A percentile compares a stretch with the other conserved stretches of the same genome.
Evolutionary conservation across 2,329 filamentous ascomycete genomes (phyloP).

Genomic region (Dothideomycetes sp.): DNA sequence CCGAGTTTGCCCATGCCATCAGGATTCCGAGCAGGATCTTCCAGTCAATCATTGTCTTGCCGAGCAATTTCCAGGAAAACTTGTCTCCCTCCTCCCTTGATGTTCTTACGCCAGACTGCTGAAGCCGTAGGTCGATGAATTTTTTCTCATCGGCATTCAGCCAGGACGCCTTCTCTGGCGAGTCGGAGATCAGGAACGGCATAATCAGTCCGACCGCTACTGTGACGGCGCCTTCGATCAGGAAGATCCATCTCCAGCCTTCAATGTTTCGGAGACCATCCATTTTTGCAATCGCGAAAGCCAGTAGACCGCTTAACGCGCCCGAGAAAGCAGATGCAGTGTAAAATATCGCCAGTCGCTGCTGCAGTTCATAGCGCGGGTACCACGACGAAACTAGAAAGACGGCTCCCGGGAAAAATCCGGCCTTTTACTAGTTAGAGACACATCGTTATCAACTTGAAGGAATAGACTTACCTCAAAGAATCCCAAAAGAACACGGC

Average conservation of each 20-base stretch:
- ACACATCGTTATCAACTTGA: too few species aligned
- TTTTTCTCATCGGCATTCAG: conserved; percentile 20
- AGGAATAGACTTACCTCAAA: conserved; percentile 60
- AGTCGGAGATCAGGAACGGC: conserved; percentile 47
- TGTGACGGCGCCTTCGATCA: conserved; percentile 50
- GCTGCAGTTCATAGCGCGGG: conserved; percentile 17
- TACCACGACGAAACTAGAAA: conserved; percentile 19
- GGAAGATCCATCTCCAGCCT: conserved; percentile 37
- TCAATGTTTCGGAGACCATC: conserved; percentile 32
- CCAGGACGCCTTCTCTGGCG: conserved; percentile 23
- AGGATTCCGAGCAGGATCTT: conserved; percentile 40
- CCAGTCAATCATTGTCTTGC: conserved; percentile 19
- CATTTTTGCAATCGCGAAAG: conserved; percentile 30
- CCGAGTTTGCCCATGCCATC: conserved; percentile 12
- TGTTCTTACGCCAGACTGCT: conserved; percentile 19
- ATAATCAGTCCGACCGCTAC: conserved; percentile 44
- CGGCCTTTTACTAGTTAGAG: too few species aligned
- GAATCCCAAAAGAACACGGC: conserved; percentile 56
- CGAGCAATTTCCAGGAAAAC: conserved; percentile 20
- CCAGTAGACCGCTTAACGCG: conserved; percentile 21
- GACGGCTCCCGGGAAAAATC: too few species aligned
- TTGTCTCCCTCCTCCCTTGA: conserved; percentile 17
- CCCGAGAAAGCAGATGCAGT: conserved; percentile 19
- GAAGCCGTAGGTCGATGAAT: conserved; percentile 17
- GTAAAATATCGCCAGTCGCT: conserved; percentile 20